Percentiles rank a stretch among this genome's conserved stretches.
Conservation (phyloP, 73 alveolate genomes). For the Uronychia setigera region DNA sequence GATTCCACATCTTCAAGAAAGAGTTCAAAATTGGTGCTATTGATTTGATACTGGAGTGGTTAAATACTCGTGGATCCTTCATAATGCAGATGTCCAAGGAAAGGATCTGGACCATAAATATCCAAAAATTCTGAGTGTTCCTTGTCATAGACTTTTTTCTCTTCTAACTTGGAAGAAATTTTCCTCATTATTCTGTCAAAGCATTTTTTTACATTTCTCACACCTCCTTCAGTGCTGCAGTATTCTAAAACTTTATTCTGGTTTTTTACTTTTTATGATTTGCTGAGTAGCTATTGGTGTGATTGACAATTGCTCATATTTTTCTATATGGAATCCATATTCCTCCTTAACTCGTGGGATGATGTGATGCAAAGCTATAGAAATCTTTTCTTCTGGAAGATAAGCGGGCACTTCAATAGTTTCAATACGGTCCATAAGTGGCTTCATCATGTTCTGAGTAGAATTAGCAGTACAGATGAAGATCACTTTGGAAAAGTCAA, state of each 20-base stretch:
- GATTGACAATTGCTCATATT: conserved; percentile 9
- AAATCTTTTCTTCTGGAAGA: conserved; percentile 73
- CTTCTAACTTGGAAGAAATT: conserved; percentile 65
- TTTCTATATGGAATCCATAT: conserved; percentile 47
- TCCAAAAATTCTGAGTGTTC: neutral
- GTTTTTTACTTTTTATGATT: too few species aligned
- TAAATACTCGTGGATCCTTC: too few species aligned
- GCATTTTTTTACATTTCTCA: conserved; percentile 82
- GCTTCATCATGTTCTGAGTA: conserved; percentile 77
- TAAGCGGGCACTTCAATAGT: conserved; percentile 81
- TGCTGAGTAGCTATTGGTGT: neutral
- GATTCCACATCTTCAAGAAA: conserved; percentile 58
- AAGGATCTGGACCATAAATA: too few species aligned
- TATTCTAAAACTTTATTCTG: conserved; percentile 11
- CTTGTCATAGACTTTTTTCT: conserved; percentile 22
- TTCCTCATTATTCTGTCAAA: conserved; percentile 79
- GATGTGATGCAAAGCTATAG: conserved; percentile 67
- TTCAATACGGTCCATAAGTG: conserved; percentile 81
- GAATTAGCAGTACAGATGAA: conserved; percentile 82
- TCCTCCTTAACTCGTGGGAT: conserved; percentile 52
- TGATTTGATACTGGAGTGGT: conserved; percentile 31
- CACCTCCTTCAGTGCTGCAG: conserved; percentile 86
- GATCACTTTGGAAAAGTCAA: conserved; percentile 76
- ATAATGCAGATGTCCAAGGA: too few species aligned
- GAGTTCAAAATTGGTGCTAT: conserved; percentile 44